Conservation (phyloP, 768 basidiomycete species). For the Chalciporus pseudorubinellus region DNA sequence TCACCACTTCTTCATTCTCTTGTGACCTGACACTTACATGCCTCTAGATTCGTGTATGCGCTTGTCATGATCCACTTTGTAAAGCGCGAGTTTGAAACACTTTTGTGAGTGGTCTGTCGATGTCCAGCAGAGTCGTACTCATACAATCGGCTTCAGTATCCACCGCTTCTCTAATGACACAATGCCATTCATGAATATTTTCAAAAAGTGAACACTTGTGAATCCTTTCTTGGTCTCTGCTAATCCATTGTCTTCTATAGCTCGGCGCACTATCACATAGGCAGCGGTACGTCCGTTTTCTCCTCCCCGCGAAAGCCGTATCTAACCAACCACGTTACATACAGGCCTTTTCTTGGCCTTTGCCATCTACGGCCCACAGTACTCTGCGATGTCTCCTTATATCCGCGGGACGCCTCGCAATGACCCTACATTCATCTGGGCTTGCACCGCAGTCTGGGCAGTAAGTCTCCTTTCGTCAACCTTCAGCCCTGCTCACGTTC, state of each 20-base stretch:
- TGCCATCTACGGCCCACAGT: slow-evolving; percentile 80
- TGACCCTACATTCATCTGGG: slow-evolving; percentile 64
- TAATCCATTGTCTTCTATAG: slow-evolving; percentile 40
- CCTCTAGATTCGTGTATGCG: slow-evolving; percentile 58
- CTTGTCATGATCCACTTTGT: slow-evolving; percentile 84
- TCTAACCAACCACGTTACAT: background rate
- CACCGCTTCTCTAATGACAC: slow-evolving; percentile 96
- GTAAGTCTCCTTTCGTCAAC: slow-evolving; percentile 46
- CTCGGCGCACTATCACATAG: slow-evolving; percentile 84
- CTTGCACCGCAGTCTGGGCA: slow-evolving; percentile 65
- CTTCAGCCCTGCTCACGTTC: background rate
- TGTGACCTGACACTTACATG: slow-evolving; percentile 1
- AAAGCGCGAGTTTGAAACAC: slow-evolving; percentile 90
- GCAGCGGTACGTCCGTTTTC: slow-evolving; percentile 48
- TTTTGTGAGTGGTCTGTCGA: slow-evolving; percentile 58
- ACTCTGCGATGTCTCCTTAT: slow-evolving; percentile 61
- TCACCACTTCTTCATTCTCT: background rate
- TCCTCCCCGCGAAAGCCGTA: background rate
- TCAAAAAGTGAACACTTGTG: slow-evolving; percentile 76
- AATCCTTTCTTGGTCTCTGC: background rate
- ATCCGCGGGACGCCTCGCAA: slow-evolving; percentile 62
- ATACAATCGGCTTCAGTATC: slow-evolving; percentile 47
- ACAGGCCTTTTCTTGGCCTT: slow-evolving; percentile 71
- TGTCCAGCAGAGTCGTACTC: background rate
- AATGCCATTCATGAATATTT: slow-evolving; percentile 82